Percentiles rank a stretch among this genome's conserved stretches.
Evolutionary conservation across 2,329 filamentous ascomycete species (phyloP).

Genomic region (Orbilia oligospora): DNA sequence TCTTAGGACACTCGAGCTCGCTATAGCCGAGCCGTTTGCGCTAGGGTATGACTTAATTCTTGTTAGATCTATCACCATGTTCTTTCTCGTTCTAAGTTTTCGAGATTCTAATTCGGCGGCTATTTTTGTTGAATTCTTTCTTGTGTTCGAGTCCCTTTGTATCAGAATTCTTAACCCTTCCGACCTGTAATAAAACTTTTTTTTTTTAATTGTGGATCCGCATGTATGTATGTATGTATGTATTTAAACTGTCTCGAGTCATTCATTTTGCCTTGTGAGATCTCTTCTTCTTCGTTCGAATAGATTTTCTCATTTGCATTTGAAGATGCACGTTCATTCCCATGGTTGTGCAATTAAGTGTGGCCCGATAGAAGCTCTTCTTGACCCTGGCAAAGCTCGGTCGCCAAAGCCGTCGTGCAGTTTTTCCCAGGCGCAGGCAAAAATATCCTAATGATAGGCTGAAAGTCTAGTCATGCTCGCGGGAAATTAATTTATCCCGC

Average conservation of each 20-base stretch:
- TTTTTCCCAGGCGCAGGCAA: no score
- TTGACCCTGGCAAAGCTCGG: not conserved
- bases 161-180: not conserved
- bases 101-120: not conserved
- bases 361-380: not conserved
- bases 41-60: not conserved
- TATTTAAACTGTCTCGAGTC: no score
- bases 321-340: not conserved
- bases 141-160: not conserved
- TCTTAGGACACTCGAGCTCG: not conserved
- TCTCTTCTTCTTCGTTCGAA: not conserved
- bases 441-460: not conserved
- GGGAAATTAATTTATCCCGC: not conserved
- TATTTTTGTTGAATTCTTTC: not conserved
- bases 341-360: not conserved
- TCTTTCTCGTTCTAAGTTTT: not conserved
- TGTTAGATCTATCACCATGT: not conserved
- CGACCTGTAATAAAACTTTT: constrained; percentile 1
- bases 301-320: not conserved
- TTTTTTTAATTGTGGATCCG: not conserved
- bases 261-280: not conserved
- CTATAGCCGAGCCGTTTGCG: constrained; percentile 11
- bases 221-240: not conserved
- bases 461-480: not conserved
- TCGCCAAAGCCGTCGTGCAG: not conserved